Conservation (phyloP, 1,284 basidiomycete species). For the Cryptococcus depauperatus region DNA sequence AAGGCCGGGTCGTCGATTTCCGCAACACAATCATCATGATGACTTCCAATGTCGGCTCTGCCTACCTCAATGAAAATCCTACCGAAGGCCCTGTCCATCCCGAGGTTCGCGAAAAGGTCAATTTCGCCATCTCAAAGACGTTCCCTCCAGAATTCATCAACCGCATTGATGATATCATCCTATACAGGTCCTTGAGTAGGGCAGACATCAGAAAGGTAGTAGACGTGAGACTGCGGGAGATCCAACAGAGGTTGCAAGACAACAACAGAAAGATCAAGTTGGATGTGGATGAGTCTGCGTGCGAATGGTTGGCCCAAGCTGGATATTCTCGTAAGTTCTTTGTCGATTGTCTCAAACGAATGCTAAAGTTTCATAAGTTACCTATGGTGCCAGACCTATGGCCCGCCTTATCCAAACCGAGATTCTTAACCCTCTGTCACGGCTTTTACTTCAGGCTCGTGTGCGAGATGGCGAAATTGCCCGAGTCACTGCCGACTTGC, state of each 20-base stretch:
- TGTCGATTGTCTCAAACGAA: slow-evolving; percentile 9
- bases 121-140: slow-evolving; percentile 47
- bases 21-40: slow-evolving; percentile 48
- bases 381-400: slow-evolving; percentile 84
- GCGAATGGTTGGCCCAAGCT: slow-evolving; percentile 71
- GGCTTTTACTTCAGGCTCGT: slow-evolving; percentile 75
- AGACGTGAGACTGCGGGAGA: slow-evolving; percentile 48
- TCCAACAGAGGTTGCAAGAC: slow-evolving; percentile 67
- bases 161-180: slow-evolving; percentile 50
- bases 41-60: slow-evolving; percentile 52
- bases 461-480: slow-evolving; percentile 75
- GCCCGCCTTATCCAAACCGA: slow-evolving; percentile 88
- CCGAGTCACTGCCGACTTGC: slow-evolving; percentile 69
- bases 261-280: slow-evolving; percentile 68
- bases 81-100: slow-evolving; percentile 44
- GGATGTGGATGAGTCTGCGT: slow-evolving; percentile 65
- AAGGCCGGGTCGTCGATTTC: slow-evolving; percentile 44
- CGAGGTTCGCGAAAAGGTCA: slow-evolving; percentile 46
- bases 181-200: slow-evolving; percentile 50
- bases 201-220: slow-evolving; percentile 50
- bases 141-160: slow-evolving; percentile 55
- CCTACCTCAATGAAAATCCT: slow-evolving; percentile 50
- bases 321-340: slow-evolving; percentile 65
- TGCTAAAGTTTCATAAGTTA: slow-evolving; percentile 33
- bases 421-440: slow-evolving; percentile 82